Evolutionary conservation across 2,329 filamentous ascomycete species (phyloP).

Genomic region (Ophiosphaerella narmari): DNA sequence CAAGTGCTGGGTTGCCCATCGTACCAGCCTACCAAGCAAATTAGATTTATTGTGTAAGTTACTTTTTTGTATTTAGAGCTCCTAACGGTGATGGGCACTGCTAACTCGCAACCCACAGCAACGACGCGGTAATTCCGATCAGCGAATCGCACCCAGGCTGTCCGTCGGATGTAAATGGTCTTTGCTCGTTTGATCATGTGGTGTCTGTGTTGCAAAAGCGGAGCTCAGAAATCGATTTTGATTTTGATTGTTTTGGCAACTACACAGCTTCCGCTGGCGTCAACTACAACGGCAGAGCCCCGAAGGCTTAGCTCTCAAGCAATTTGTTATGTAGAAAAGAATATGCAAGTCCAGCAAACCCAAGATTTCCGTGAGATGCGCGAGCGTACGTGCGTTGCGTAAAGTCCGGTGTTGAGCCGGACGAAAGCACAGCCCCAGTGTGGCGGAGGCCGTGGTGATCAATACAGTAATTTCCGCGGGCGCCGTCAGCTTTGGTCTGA

Average conservation of each 20-base stretch:
- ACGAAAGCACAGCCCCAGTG: conserved; percentile 3
- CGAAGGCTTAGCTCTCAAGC: conserved; percentile 1
- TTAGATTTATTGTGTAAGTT: conserved; percentile 36
- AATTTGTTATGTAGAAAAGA: background rate
- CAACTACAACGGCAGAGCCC: conserved; percentile 37
- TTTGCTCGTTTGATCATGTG: conserved; percentile 36
- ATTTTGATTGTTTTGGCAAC: conserved; percentile 38
- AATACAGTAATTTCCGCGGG: background rate
- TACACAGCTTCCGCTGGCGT: conserved; percentile 29
- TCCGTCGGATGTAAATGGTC: conserved; percentile 22
- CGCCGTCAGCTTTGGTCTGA: background rate
- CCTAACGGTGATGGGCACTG: background rate
- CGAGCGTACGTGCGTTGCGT: background rate
- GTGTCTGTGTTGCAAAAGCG: conserved; percentile 33
- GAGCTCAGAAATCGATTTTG: conserved; percentile 33
- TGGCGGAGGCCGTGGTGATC: conserved; percentile 1
- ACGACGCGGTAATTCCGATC: conserved; percentile 37
- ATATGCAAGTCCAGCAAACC: background rate
- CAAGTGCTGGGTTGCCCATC: conserved; percentile 33
- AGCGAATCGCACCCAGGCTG: conserved; percentile 30
- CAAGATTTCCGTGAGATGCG: background rate
- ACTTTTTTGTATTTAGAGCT: too few species aligned
- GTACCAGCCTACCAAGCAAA: conserved; percentile 29
- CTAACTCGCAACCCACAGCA: conserved; percentile 12
- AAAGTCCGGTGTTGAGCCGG: background rate